Evolutionary conservation across 306 rosid genomes (phyloP), one percentile per base, ranked within the genome.

Genomic region (Abrus pulchellus): DNA sequence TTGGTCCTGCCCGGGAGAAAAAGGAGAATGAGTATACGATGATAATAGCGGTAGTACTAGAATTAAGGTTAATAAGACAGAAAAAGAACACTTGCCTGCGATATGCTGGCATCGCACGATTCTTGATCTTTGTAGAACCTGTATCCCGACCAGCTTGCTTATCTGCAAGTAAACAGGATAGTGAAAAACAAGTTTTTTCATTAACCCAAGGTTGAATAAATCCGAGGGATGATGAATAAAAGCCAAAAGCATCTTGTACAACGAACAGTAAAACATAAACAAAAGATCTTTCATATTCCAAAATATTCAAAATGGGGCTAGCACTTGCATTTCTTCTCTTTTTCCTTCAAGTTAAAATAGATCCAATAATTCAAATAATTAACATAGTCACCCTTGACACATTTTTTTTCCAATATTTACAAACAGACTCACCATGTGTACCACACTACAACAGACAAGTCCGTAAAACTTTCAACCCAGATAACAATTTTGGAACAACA

Each of bases 41-140:
- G 29, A 74, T 50, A 53, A 74, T 34, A 13, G 5, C 44, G 7
- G 32, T 48, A 49, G 30, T 44, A 20, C 50, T 9, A 40, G 14
- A 50, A 68, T 5, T 67, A 44, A 38, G 49, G 33, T 54, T 60
- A 52, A 36, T n/a, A 78, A 47, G 30, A 4, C 30, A 38, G 20
- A 34, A 38, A 27, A 64, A 69, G 48, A 80, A 38, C 71, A 68
- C 83, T 66, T 88, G 83, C 96, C 97, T 86, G 59, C 94, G 97
- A 84, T 77, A 63, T 49, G 85, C 89, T 56, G 93, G 98, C 85
- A 91, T 86, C 2, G 41, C 89, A 54, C 93, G 97, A 41, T 85
- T 90, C 82, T 80, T 74, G 71, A 82, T 85, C 83, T 88, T 86
- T 45, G 83, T 72, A 57, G 80, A 49, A 59, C 76, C 85, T 47